Evolutionary conservation across 768 basidiomycete genomes (phyloP).

Genomic region (Tulasnella sp.): DNA sequence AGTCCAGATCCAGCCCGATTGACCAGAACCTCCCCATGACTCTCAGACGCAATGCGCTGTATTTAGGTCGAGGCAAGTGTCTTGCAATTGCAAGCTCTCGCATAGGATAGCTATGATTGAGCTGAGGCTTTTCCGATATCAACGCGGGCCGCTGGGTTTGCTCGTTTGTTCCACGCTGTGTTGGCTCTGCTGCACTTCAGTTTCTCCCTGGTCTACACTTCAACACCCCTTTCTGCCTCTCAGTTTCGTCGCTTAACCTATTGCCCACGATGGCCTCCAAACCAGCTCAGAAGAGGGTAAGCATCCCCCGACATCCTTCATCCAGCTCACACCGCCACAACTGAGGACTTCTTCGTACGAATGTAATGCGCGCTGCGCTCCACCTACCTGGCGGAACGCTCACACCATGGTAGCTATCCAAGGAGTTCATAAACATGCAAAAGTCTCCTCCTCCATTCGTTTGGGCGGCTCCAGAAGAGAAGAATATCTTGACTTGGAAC

Average conservation of each 20-base stretch:
- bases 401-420: slow-evolving; percentile 54
- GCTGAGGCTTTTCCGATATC: too few species aligned
- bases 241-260: neutral
- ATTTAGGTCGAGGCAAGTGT: neutral
- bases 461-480: slow-evolving; percentile 94
- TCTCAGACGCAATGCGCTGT: neutral
- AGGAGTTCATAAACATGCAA: slow-evolving; percentile 92
- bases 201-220: neutral
- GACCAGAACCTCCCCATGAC: neutral
- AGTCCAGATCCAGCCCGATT: neutral
- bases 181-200: neutral
- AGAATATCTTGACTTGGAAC: slow-evolving; percentile 96
- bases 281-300: slow-evolving; percentile 79
- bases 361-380: slow-evolving; percentile 30
- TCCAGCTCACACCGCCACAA: slow-evolving; percentile 6
- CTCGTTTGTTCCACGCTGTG: neutral
- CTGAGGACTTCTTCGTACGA: neutral
- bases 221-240: neutral
- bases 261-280: slow-evolving; percentile 65
- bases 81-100: neutral
- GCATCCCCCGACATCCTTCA: slow-evolving; percentile 24
- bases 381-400: slow-evolving; percentile 18
- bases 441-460: slow-evolving; percentile 92
- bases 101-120: too few species aligned
- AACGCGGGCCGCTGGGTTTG: neutral